Percentiles rank a stretch among this genome's conserved stretches.
Evolutionary conservation across 495 filamentous ascomycete genomes (phyloP).

Genomic region (Opeltia flavorubescens): DNA sequence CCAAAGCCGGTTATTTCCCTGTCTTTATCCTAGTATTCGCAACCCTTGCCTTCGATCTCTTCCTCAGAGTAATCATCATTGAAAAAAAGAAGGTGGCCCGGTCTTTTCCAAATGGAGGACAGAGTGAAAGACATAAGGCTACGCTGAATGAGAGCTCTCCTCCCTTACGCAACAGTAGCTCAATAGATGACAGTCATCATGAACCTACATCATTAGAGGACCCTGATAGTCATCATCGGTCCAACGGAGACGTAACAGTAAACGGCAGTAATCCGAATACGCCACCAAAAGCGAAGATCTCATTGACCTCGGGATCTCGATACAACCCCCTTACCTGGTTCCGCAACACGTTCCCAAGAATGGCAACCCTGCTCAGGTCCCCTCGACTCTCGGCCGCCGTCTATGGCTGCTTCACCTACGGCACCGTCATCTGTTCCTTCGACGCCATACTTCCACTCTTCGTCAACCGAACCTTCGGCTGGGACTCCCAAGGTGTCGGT

Average conservation of each 20-base stretch:
- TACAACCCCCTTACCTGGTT: no score
- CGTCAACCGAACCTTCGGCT: constrained; percentile 38
- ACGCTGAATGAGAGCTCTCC: no score
- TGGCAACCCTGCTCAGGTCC: constrained; percentile 31
- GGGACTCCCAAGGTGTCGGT: constrained; percentile 43
- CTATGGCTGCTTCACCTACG: constrained; percentile 32
- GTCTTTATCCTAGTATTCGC: constrained; percentile 12
- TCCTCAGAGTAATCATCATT: constrained; percentile 13
- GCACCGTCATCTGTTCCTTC: constrained; percentile 13
- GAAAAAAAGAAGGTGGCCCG: constrained; percentile 10
- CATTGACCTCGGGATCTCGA: no score
- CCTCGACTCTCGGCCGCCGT: constrained; percentile 33
- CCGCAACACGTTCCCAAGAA: constrained; percentile 10
- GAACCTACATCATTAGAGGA: no score
- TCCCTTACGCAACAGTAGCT: no score
- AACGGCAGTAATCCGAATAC: no score
- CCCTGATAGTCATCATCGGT: no score
- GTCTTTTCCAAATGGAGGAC: no score
- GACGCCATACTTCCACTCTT: constrained; percentile 39
- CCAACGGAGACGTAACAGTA: no score
- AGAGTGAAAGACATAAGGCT: no score
- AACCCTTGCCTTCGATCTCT: constrained; percentile 9
- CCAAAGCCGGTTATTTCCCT: constrained; percentile 10
- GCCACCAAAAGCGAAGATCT: no score
- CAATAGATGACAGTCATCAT: no score